Evolutionary conservation across 192 early-diverging fungal species (phyloP), one percentile per base, ranked within the genome.

Genomic region (Thamnidium elegans): DNA sequence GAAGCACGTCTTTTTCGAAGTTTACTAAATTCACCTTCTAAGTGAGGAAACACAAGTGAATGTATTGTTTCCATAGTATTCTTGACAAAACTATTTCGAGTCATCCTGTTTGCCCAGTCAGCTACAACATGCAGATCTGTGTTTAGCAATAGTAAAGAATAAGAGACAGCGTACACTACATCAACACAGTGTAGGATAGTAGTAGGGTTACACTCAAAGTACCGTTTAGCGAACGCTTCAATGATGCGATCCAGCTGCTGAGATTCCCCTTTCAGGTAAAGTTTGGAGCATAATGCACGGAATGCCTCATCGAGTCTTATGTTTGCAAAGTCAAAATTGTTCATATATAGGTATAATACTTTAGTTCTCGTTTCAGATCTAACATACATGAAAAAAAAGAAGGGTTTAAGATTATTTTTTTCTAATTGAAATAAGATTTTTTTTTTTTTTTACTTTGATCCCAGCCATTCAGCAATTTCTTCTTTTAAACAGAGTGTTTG

Each of bases 101-200:
- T 83, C 90, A 95, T 94, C 43, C 80, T 81, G 21, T 78, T 77
- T 36, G 68, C 82, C 31, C 32, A 86, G 4, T 69, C 26, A 71
- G 88, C 84, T n/a, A 90, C 92, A 60, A 94, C 83, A 68, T 96
- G 90, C 44, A 95, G 72, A 70, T 98, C 96, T 2, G 96, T 98
- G 71, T 96, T 96, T 3, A 98, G 80, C 46, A 98, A 66, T 58
- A 98, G 74, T 8, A 93, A 67, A 11, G 92, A 94, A 70, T 93
- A 94, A 0, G 88, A 78, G 52, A 94, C 82, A 3, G 89, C 90
- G 63, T 96, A 89, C 0, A 94, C 92, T 11, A 92, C 84, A 73
- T 95, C 94, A 62, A 73, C 15, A 17, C 17, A 54, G 1, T 45
- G 42, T 0, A 67, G 26, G n/a, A 44, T 20, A 13, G 43, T 51